Percentiles rank a stretch among this genome's conserved stretches.
These are phyloP conservation scores for Pseudoturritis turrita DNA, from an alignment of 345 rosid species.

Conservation along the genomic window DNA sequence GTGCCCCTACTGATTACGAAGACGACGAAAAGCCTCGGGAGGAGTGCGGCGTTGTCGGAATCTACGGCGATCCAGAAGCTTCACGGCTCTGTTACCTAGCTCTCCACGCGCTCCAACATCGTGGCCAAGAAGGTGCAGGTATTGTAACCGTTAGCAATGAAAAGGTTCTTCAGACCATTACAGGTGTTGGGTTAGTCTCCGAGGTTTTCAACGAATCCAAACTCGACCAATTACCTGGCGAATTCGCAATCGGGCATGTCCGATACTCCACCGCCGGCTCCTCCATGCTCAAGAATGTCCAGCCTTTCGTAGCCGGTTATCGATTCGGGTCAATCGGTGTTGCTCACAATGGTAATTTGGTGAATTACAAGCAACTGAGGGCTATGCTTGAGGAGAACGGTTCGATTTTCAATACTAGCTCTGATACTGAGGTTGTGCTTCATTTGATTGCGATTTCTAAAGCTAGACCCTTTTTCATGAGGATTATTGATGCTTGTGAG, in stretches of 20 bases:
- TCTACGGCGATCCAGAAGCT: slow-evolving; percentile 89
- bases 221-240: slow-evolving; percentile 83
- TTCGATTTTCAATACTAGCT: slow-evolving; percentile 84
- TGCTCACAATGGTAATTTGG: slow-evolving; percentile 93
- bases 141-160: slow-evolving; percentile 69
- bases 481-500: slow-evolving; percentile 95
- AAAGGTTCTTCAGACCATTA: slow-evolving; percentile 69
- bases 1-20: slow-evolving; percentile 22
- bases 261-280: slow-evolving; percentile 93
- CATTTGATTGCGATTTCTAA: slow-evolving; percentile 93
- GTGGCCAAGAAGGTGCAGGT: slow-evolving; percentile 99
- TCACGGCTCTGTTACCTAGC: slow-evolving; percentile 89
- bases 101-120: slow-evolving; percentile 92
- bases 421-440: slow-evolving; percentile 97
- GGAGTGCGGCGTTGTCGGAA: slow-evolving; percentile 98
- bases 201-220: slow-evolving; percentile 88
- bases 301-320: slow-evolving; percentile 96
- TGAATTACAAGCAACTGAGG: slow-evolving; percentile 64
- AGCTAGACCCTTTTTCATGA: slow-evolving; percentile 77
- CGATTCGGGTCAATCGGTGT: slow-evolving; percentile 88
- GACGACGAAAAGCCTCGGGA: slow-evolving; percentile 83
- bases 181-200: slow-evolving; percentile 93
- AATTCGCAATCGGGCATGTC: slow-evolving; percentile 85
- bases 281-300: slow-evolving; percentile 94
- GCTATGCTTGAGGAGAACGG: slow-evolving; percentile 79